Base-by-base conservation (phyloP, 2,329 filamentous ascomycete species). In the Coccinonectria pachysandricola region DNA sequence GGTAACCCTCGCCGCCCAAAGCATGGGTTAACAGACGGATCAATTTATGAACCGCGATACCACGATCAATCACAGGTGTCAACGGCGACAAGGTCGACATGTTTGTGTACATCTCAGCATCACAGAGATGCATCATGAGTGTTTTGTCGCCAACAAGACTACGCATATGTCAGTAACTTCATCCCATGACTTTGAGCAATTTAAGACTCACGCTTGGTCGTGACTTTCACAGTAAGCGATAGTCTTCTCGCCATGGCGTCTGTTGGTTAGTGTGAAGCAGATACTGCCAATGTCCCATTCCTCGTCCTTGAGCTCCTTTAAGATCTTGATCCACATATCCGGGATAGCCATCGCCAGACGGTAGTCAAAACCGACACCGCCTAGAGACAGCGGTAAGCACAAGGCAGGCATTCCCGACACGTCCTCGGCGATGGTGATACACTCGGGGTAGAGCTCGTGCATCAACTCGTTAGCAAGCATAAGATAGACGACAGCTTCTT, bases 351-450 rank as follows among this genome's bases (percentile, higher is more conserved):
- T 98, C 29, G 87, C 87, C 16, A 98, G 73, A 41, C 91, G 76
- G 57, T 98, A 98, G 59, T 98, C 91, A 52, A 98, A 98, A 14
- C 91, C 91, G 42, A 96, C 75, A 36, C 91, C 91, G 11, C 91
- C 91, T 2, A 95, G 65, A 1, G 80, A 78, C 19, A 95, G 64
- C 6, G 83, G 76, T 19, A 98, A 58, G 55, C 91, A 96, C 24
- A 98, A 65, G n/a, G 86, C 88, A 10, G 91, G 91, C 91, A 98
- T 98, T 11, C 91, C 91, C 6, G 88, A 96, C 7, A 98, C 91
- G 50, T 98, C 91, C 53, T 98, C 91, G 12, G 91, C 91, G 37
- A 98, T 78, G 2, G 87, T 95, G 48, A 96, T 94, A 39, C 67
- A 72, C 9, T 85, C 71, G 0, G 91, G 86, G 47, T 93, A 96